Evolutionary conservation across 495 filamentous ascomycete genomes (phyloP).

Genomic region (Hyaloscypha variabilis): DNA sequence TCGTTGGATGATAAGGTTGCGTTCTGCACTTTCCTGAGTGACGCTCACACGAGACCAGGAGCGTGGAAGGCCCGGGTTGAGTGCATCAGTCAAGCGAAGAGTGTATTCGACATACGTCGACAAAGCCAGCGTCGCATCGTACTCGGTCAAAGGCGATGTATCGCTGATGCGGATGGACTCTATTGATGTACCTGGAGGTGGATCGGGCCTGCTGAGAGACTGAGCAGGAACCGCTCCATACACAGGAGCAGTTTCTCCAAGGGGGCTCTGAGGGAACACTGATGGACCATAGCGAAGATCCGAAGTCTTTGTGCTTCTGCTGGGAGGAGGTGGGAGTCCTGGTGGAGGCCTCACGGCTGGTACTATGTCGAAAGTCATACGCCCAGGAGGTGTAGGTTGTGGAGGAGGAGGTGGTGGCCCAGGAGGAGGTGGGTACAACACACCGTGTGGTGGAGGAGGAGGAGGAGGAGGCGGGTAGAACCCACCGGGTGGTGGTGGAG

Average conservation of each 20-base stretch:
- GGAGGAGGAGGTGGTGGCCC: not conserved
- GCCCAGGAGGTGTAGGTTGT: not conserved
- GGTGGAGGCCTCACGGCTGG: not conserved
- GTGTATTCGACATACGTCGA: constrained; percentile 24
- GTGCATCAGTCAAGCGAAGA: constrained; percentile 12
- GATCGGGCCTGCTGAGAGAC: not conserved
- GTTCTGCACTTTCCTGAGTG: constrained; percentile 13
- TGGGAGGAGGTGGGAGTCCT: not conserved
- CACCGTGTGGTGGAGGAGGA: constrained; percentile 1
- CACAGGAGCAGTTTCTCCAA: not conserved
- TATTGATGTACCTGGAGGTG: not conserved
- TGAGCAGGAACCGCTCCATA: not conserved
- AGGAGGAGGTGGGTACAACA: too few species aligned
- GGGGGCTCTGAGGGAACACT: not conserved
- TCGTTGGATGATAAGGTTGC: not conserved
- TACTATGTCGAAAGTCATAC: not conserved
- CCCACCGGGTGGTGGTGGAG: constrained; percentile 4
- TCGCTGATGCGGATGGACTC: constrained; percentile 12
- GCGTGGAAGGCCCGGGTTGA: not conserved
- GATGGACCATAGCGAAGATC: not conserved
- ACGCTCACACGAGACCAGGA: constrained; percentile 19
- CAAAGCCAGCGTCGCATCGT: constrained; percentile 14
- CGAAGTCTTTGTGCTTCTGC: not conserved
- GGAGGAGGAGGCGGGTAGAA: not conserved
- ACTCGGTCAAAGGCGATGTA: constrained; percentile 14